These are phyloP conservation scores for Trichoderma sp. DNA, from an alignment of 2,329 filamentous ascomycete genomes.

Conservation along the genomic window DNA sequence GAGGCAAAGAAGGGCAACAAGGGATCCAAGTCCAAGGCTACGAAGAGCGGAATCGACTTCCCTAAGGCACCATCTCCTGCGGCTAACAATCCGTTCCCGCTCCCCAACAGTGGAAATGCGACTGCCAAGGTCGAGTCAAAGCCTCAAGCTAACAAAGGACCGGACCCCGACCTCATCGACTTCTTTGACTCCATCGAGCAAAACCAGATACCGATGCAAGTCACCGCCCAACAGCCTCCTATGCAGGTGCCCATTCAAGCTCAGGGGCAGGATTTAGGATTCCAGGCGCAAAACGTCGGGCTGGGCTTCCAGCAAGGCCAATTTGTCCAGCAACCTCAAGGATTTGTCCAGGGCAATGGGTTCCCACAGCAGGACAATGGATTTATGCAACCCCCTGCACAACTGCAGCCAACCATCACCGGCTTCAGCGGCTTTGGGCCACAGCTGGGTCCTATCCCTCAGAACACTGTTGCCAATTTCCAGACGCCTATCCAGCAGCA, in stretches of 20 bases:
- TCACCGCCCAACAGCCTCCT: slow-evolving; percentile 39
- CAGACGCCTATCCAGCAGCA: slow-evolving; percentile 35
- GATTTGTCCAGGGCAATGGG: slow-evolving; percentile 32
- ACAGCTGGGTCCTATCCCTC: slow-evolving; percentile 61
- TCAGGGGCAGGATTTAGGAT: slow-evolving; percentile 37
- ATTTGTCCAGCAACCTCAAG: slow-evolving; percentile 31
- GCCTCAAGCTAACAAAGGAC: slow-evolving; percentile 58
- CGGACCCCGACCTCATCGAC: slow-evolving; percentile 81
- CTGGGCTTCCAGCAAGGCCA: slow-evolving; percentile 33
- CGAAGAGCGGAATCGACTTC: slow-evolving; percentile 40
- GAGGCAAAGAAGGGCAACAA: slow-evolving; percentile 62
- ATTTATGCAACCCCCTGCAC: slow-evolving; percentile 42
- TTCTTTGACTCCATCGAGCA: slow-evolving; percentile 94
- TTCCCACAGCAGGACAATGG: slow-evolving; percentile 36
- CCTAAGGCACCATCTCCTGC: slow-evolving; percentile 41
- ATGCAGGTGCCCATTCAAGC: slow-evolving; percentile 31
- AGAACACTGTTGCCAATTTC: slow-evolving; percentile 56
- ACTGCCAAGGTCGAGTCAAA: slow-evolving; percentile 40
- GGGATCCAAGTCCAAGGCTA: slow-evolving; percentile 38
- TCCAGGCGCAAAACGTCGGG: slow-evolving; percentile 42
- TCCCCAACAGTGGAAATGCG: slow-evolving; percentile 32
- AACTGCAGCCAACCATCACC: slow-evolving; percentile 54
- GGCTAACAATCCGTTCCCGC: slow-evolving; percentile 47
- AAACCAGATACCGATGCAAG: slow-evolving; percentile 72
- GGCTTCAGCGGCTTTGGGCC: slow-evolving; percentile 84